Percentiles rank a stretch among this genome's conserved stretches.
These are phyloP conservation scores for Magnusiomyces suaveolens DNA, from an alignment of 1,139 yeast genomes.

Conservation along the genomic window DNA sequence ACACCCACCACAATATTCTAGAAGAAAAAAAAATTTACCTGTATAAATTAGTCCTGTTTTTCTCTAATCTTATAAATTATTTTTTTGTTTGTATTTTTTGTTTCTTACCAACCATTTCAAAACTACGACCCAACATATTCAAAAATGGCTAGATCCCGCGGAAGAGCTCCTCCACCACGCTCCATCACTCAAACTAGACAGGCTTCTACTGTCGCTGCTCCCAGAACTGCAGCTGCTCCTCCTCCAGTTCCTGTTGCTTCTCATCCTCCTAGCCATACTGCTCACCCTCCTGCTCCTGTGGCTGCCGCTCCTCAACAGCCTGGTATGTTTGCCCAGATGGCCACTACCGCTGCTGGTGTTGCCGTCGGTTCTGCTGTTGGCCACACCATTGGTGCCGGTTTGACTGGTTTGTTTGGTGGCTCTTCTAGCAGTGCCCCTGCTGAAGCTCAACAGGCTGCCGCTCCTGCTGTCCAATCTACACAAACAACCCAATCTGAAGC, in stretches of 20 bases:
- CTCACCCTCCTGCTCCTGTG: constrained; percentile 31
- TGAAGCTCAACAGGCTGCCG: constrained; percentile 29
- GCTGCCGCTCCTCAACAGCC: constrained; percentile 53
- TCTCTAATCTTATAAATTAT: no score
- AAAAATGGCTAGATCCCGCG: constrained; percentile 46
- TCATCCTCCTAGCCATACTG: constrained; percentile 35
- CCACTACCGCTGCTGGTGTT: constrained; percentile 98
- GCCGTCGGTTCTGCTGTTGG: constrained; percentile 97
- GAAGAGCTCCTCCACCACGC: constrained; percentile 38
- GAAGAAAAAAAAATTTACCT: constrained; percentile 8
- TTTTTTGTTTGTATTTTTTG: no score
- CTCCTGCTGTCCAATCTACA: constrained; percentile 22
- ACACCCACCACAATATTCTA: background rate
- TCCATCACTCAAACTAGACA: constrained; percentile 50
- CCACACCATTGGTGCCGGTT: constrained; percentile 92
- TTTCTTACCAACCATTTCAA: no score
- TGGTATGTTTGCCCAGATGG: constrained; percentile 94
- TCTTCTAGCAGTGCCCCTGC: constrained; percentile 47
- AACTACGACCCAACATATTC: no score
- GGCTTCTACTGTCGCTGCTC: constrained; percentile 68
- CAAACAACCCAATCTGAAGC: constrained; percentile 27
- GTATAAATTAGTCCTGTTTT: no score
- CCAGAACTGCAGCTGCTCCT: constrained; percentile 35
- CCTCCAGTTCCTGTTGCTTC: constrained; percentile 49
- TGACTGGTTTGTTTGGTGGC: constrained; percentile 82